Base-by-base conservation (phyloP, 495 filamentous ascomycete genomes). In the Polyplosphaeria fusca region DNA sequence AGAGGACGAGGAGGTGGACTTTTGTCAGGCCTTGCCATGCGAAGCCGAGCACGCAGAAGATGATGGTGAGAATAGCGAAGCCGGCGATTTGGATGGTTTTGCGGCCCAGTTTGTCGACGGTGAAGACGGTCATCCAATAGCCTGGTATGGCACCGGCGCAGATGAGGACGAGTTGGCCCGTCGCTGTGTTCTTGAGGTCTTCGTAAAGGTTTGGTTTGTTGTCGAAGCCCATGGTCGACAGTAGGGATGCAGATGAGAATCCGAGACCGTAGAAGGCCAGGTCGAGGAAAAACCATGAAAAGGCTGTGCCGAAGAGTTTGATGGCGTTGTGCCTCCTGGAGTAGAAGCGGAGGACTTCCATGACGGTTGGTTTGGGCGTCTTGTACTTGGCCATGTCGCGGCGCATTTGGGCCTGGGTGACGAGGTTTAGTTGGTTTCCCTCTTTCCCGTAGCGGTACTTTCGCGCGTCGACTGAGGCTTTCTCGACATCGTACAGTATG, bases 221-320 rank as follows among this genome's bases (percentile, higher is more conserved):
- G 14, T 80, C 78, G 74, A 79, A 89, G 50, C 86, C 87, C 66
- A 91, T 89, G 0, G 78, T 79, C 1, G 71, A 52, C 4, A 90
- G 75, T 53, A 90, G 24, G 7, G 49, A 55, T 83, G 49, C 77
- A 75, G 20, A 83, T 73, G 91, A 91, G 2, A 91, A 75, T 42
- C 84, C 81, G 5, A 92, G 76, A 37, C 89, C 89, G 60, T 92
- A 94, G 70, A 88, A 90, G 14, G 87, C 86, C 20, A 82, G 79
- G 65, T 88, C 86, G 25, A 89, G 78, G 66, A 88, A 81, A 70
- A 89, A 91, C 87, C 87, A 91, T 4, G 86, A 88, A 11, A 82
- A 80, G n/a, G 87, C 83, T 2, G 86, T 91, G 5, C 87, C 88
- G 28, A 91, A 77, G 4, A 93, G 75, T 16, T 86, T 74, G 61